Evolutionary conservation across 768 basidiomycete species (phyloP).

Genomic region (Zangia roseola): DNA sequence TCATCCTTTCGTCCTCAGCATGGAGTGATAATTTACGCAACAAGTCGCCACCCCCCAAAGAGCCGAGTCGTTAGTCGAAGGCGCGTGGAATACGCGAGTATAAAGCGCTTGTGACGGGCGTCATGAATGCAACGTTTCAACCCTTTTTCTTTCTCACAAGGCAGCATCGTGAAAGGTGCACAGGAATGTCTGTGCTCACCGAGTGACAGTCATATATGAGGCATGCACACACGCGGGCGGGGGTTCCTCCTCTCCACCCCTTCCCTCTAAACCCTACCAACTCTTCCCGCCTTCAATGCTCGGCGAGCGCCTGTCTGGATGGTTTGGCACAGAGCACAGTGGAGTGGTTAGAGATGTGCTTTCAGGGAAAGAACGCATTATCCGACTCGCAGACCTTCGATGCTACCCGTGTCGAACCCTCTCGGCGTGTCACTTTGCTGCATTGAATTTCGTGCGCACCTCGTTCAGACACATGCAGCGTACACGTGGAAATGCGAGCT

Average conservation of each 20-base stretch:
- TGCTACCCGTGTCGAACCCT: conserved; percentile 40
- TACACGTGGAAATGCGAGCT: background rate
- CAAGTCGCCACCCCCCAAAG: too few species aligned
- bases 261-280: background rate
- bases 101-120: conserved; percentile 6
- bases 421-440: conserved; percentile 61
- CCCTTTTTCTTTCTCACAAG: conserved; percentile 9
- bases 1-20: background rate
- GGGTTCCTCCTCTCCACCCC: background rate
- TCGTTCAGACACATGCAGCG: conserved; percentile 33
- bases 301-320: conserved; percentile 10
- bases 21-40: too few species aligned
- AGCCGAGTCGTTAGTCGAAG: background rate
- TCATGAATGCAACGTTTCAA: conserved; percentile 18
- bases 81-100: background rate
- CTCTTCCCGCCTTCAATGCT: conserved; percentile 8
- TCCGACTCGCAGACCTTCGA: conserved; percentile 45
- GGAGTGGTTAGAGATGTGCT: conserved; percentile 20
- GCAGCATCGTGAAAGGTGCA: conserved; percentile 1
- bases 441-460: conserved; percentile 57
- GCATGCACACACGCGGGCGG: background rate
- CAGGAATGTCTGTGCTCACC: conserved; percentile 1
- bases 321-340: conserved; percentile 10
- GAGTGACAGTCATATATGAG: conserved; percentile 17
- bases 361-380: conserved; percentile 38